Base-by-base conservation (phyloP, 257 asterid genomes). In the Lycium barbarum region DNA sequence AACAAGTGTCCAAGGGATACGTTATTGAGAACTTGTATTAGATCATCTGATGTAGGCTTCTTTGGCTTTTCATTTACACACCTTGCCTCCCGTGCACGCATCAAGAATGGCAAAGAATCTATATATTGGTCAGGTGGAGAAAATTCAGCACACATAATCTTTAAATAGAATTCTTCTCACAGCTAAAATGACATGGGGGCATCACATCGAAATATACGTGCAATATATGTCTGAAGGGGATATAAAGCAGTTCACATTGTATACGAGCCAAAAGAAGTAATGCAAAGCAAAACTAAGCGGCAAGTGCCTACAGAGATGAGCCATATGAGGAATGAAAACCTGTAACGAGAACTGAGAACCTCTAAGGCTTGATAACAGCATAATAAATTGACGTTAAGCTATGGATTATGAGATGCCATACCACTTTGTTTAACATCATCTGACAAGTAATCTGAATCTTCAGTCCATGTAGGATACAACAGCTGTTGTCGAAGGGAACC, bases 401-500 rank as follows among this genome's bases (percentile, higher is more conserved):
- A 93, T 47, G 83, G 80, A 79, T 85, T 7, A 13, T 7, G 67
- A 84, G 86, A 88, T 38, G 88, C 0, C 86, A 49, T 93, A 95
- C 97, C 97, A 84, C 83, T 85, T 83, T 87, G 85, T 83, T 87
- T 86, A 81, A 88, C 84, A 84, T 66, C 82, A 66, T 91, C 94
- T 79, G 92, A 54, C 82, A 22, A 61, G 84, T 91, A 84, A 86
- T 85, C 61, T 22, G 87, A 74, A 83, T 88, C 90, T 63, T 89
- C 95, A 73, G 87, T 88, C 98, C 97, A 95, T 59, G 93, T 92
- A 86, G 99, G 99, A 94, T 95, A 95, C 80, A 95, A 90, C 92
- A 94, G 89, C 81, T 95, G 98, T 61, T 94, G 97, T 79, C 96
- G 95, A 87, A 95, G 99, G 67, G 97, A 90, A 86, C 98, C 99